Percentiles rank a stretch among this genome's conserved stretches.
These are phyloP conservation scores for Ophiorrhiza pumila DNA, from an alignment of 257 asterid genomes.

Conservation along the genomic window DNA sequence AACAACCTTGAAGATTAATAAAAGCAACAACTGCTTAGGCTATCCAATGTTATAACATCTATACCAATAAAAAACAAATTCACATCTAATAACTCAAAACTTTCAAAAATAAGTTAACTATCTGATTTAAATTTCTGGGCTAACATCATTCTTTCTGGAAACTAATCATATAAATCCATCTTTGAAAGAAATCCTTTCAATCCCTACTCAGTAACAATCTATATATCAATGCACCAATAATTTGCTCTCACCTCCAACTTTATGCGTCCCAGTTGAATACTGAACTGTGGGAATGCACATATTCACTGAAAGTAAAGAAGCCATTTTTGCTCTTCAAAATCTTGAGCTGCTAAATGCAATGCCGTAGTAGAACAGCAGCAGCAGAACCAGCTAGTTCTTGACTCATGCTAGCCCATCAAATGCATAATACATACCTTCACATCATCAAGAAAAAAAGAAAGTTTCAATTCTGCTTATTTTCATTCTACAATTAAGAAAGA, in stretches of 20 bases:
- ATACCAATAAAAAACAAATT: neutral
- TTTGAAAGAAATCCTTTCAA: neutral
- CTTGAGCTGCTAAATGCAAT: slow-evolving; percentile 9
- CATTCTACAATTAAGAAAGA: neutral
- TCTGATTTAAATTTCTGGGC: neutral
- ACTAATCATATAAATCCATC: neutral
- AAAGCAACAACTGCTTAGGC: neutral
- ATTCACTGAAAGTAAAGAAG: slow-evolving; percentile 14
- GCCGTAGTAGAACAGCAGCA: neutral
- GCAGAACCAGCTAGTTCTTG: slow-evolving; percentile 9
- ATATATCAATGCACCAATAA: neutral
- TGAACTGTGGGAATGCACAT: slow-evolving; percentile 4
- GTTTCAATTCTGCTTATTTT: neutral
- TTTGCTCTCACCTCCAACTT: slow-evolving; percentile 5
- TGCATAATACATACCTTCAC: slow-evolving; percentile 1
- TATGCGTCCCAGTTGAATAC: neutral
- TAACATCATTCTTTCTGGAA: neutral
- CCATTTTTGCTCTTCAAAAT: slow-evolving; percentile 14
- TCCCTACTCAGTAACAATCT: neutral
- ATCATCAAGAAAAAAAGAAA: neutral
- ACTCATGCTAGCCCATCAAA: slow-evolving; percentile 6
- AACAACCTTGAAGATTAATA: neutral
- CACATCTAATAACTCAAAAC: neutral
- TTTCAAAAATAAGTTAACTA: neutral
- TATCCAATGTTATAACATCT: neutral